Conservation (phyloP, 805 yeast species). For the Diddensiella transvaalensis region DNA sequence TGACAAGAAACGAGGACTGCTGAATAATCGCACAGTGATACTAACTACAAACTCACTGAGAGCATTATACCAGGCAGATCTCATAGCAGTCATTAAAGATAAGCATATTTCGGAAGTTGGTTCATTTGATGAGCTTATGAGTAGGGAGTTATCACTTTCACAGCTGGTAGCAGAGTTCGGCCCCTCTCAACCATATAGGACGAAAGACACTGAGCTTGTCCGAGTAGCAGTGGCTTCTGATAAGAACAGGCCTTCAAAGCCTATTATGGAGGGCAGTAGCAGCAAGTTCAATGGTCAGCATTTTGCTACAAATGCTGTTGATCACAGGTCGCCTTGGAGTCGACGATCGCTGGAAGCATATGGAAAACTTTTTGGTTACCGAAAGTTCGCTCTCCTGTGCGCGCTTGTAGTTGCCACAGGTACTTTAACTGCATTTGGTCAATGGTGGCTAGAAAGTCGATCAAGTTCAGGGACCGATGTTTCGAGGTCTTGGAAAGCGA, state of each 20-base stretch:
- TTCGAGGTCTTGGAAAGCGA: conserved; percentile 60
- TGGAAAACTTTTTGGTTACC: not conserved
- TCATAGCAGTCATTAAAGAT: conserved; percentile 58
- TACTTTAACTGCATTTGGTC: conserved; percentile 40
- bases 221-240: conserved; percentile 55
- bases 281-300: not conserved
- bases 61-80: conserved; percentile 67
- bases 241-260: conserved; percentile 46
- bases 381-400: not conserved
- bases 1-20: conserved; percentile 65
- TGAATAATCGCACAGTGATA: conserved; percentile 62
- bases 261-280: not conserved
- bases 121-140: conserved; percentile 49
- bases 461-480: conserved; percentile 52
- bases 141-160: conserved; percentile 22
- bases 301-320: not conserved
- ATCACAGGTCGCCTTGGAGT: conserved; percentile 1
- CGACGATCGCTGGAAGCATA: not conserved
- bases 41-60: conserved; percentile 77
- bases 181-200: conserved; percentile 61
- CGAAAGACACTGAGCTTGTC: conserved; percentile 83
- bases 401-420: not conserved
- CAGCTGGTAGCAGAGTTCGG: conserved; percentile 58
- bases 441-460: conserved; percentile 67
- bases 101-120: conserved; percentile 48